phyloP scores from a whole-genome alignment of 2,329 filamentous ascomycete species.

The Tothia fuscella region DNA sequence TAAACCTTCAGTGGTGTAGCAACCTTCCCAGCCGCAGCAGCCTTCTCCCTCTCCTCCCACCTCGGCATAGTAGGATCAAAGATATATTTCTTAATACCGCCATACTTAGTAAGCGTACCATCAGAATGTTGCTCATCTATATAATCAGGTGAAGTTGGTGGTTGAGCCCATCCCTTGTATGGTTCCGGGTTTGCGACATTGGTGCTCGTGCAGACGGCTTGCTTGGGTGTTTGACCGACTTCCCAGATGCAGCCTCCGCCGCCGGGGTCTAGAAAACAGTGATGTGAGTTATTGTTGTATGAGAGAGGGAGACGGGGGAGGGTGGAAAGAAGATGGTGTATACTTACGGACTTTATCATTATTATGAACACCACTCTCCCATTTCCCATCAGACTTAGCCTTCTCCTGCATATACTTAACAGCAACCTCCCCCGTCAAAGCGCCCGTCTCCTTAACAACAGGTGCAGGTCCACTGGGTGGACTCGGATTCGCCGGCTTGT shows the following conservation, averaged over 20 bases:
- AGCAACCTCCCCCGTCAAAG: not conserved
- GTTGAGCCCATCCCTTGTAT: not conserved
- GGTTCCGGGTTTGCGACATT: slow-evolving; percentile 1
- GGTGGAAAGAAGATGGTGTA: too few relatives aligned
- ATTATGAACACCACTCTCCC: not conserved
- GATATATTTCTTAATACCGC: not conserved
- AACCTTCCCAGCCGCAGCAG: not conserved
- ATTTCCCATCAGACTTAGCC: not conserved
- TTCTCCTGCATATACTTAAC: not conserved
- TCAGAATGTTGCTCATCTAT: not conserved
- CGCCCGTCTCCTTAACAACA: not conserved
- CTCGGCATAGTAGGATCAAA: not conserved
- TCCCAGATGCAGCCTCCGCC: slow-evolving; percentile 3
- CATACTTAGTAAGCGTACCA: not conserved
- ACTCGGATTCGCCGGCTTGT: not conserved
- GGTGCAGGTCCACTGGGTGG: not conserved
- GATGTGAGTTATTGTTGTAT: not conserved
- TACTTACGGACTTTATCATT: not conserved
- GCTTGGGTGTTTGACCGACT: not conserved
- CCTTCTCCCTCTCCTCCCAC: not conserved
- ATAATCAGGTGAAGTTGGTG: not conserved
- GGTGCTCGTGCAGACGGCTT: not conserved
- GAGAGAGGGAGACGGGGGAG: too few relatives aligned
- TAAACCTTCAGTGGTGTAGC: too few relatives aligned
- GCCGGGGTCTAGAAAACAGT: not conserved